Evolutionary conservation across 2,329 filamentous ascomycete genomes (phyloP).

Genomic region (Paraphaeosphaeria minitans): DNA sequence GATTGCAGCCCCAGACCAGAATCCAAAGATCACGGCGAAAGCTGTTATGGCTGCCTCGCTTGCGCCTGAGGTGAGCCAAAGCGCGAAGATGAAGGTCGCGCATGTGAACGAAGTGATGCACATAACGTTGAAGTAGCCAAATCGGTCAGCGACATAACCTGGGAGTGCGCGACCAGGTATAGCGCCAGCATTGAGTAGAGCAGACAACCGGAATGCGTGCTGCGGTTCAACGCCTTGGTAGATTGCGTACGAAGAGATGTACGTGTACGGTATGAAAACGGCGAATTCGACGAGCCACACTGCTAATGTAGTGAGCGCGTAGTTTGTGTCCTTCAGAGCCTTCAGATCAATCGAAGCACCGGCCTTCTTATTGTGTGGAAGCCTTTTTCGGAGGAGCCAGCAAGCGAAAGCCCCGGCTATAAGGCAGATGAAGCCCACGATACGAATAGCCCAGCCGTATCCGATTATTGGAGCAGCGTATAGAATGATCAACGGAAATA

Average conservation of each 20-base stretch:
- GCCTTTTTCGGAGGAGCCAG: slow-evolving; percentile 55
- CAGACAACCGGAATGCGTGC: slow-evolving; percentile 36
- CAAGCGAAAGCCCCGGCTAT: slow-evolving; percentile 19
- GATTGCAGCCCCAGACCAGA: slow-evolving; percentile 69
- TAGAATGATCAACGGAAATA: slow-evolving; percentile 61
- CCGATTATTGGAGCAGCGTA: slow-evolving; percentile 61
- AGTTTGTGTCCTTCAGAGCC: slow-evolving; percentile 27
- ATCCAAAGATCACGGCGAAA: slow-evolving; percentile 70
- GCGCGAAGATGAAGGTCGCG: slow-evolving; percentile 54
- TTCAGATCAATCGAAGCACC: slow-evolving; percentile 44
- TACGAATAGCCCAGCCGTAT: slow-evolving; percentile 65
- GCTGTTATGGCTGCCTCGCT: slow-evolving; percentile 63
- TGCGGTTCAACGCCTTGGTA: slow-evolving; percentile 18
- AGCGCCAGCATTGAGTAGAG: slow-evolving; percentile 56
- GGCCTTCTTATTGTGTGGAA: slow-evolving; percentile 47
- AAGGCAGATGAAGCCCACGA: slow-evolving; percentile 65
- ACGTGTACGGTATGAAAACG: slow-evolving; percentile 65
- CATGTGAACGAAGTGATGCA: slow-evolving; percentile 52
- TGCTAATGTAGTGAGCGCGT: slow-evolving; percentile 28
- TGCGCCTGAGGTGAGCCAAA: slow-evolving; percentile 58
- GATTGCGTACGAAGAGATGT: slow-evolving; percentile 55
- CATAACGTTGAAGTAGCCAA: slow-evolving; percentile 61
- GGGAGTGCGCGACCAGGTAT: slow-evolving; percentile 61
- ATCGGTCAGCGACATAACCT: slow-evolving; percentile 58
- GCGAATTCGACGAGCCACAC: slow-evolving; percentile 60